Evolutionary conservation across 140 eudicot genomes (phyloP), one percentile per base, ranked within the genome.

Genomic region (Ambrosia hybrid): DNA sequence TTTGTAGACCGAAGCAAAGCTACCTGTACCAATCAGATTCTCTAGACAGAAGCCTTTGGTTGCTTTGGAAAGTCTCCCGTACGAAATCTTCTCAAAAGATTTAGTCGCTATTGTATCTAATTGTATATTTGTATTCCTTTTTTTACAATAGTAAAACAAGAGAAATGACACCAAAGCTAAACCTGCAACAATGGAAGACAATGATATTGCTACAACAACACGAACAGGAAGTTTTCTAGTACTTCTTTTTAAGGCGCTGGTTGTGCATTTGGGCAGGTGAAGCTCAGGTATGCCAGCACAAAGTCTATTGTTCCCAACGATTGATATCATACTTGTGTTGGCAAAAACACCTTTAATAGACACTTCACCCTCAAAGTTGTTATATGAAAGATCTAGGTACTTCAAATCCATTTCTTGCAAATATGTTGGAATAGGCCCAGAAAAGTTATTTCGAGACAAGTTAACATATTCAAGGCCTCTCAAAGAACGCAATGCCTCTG

Each of bases 1-100:
- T 69, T 75, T 79, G 60, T 83, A 82, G n/a, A 80, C 85, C 4
- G 73, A 67, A 15, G 72, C 83, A 69, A 79, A 83, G 52, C 73
- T 39, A 0, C 84, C 87, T 2, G 57, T 38, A 5, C 88, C 88
- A 38, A 83, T 76, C 80, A 83, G 51, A 39, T 76, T 76, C 9
- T 53, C 65, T 15, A 59, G 5, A 68, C 85, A 68, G 80, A 83
- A 80, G 7, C 78, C 82, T 53, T 83, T 46, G 1, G 85, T 80
- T 4, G 83, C 84, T 49, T 76, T 70, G 49, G 67, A 49, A 7
- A 83, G 79, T 14, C 45, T 76, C 62, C 52, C 77, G 26, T 83
- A 83, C 1, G 88, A 79, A 37, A 83, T 57, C 64, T 30, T 77
- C 53, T 45, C 12, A 13, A 59, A 17, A 1, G 67, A 26, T 41